phyloP scores from a whole-genome alignment of 129 eudicot species.

The Artemisia argyi region DNA sequence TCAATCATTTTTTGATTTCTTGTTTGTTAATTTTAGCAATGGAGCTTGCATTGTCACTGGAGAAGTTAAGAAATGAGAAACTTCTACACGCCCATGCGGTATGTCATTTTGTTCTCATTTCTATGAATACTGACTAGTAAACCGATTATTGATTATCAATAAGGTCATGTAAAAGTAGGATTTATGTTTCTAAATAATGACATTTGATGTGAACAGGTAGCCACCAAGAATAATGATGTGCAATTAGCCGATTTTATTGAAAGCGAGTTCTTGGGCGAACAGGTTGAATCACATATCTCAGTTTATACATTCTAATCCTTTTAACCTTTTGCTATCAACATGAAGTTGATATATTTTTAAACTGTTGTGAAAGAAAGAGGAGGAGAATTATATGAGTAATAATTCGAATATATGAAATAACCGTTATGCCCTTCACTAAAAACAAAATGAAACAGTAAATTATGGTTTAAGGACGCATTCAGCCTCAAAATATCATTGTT shows the following conservation, averaged over 20 bases:
- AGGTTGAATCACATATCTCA: constrained; percentile 43
- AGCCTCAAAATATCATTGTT: too few species aligned
- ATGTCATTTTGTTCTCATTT: constrained; percentile 18
- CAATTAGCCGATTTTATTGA: constrained; percentile 92
- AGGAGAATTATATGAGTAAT: too few species aligned
- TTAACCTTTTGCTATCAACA: background rate
- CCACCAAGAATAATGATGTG: constrained; percentile 69
- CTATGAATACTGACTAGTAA: background rate
- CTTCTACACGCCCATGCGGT: constrained; percentile 83
- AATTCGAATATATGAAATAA: too few species aligned
- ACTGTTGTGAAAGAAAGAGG: constrained; percentile 42
- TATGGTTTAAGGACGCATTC: too few species aligned
- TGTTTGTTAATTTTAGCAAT: constrained; percentile 55
- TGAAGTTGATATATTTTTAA: background rate
- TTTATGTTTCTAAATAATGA: constrained; percentile 21
- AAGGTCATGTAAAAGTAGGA: background rate
- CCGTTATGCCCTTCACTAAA: too few species aligned
- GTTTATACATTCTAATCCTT: background rate
- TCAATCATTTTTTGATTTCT: background rate
- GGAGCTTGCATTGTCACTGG: constrained; percentile 96
- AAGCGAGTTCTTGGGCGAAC: constrained; percentile 77
- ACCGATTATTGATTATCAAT: background rate
- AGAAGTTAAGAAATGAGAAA: constrained; percentile 92
- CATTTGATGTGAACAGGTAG: constrained; percentile 58
- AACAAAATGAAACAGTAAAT: too few species aligned